Evolutionary conservation across 1,284 basidiomycete genomes (phyloP), one percentile per base, ranked within the genome.

Genomic region (Neolentinus lepideus): DNA sequence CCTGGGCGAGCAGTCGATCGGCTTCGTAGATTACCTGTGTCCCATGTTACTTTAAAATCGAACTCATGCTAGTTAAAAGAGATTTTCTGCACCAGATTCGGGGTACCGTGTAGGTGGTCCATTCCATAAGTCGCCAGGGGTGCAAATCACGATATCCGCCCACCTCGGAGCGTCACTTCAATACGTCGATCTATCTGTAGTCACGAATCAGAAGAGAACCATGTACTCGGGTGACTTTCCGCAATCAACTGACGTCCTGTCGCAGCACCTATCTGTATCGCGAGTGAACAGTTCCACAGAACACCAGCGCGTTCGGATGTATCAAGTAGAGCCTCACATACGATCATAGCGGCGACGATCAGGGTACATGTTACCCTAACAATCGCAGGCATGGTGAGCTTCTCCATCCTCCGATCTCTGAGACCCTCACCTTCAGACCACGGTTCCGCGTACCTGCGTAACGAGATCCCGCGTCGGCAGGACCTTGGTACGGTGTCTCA

Each of bases 391-490:
- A n/a, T n/a, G n/a, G n/a, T n/a, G n/a, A n/a, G n/a, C n/a, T n/a
- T n/a, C n/a, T n/a, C n/a, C n/a, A n/a, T n/a, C n/a, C n/a, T n/a
- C n/a, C n/a, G n/a, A n/a, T n/a, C n/a, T n/a, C n/a, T n/a, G n/a
- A n/a, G n/a, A n/a, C 4, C 48, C 2, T 61, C 61, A 95, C 93
- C 74, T 90, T 90, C 53, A 99, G 67, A 1, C 91, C 92, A 1
- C 90, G 89, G 92, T 96, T 71, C 97, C 94, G 43, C 86, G 77
- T 1, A 98, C 95, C 74, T 99, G 96, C 0, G 75, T 74, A 2
- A 98, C 97, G n/a, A 99, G 78, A 71, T 99, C 97, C 51, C 94
- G 81, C 2, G 97, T 99, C 0, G 97, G 97, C 0, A 97, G 74
- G 8, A 87, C 76, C 89, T 94, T 57, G 24, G 31, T 6, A 31